Conservation (phyloP, 805 yeast species). For the Blastobotrys parvus region DNA sequence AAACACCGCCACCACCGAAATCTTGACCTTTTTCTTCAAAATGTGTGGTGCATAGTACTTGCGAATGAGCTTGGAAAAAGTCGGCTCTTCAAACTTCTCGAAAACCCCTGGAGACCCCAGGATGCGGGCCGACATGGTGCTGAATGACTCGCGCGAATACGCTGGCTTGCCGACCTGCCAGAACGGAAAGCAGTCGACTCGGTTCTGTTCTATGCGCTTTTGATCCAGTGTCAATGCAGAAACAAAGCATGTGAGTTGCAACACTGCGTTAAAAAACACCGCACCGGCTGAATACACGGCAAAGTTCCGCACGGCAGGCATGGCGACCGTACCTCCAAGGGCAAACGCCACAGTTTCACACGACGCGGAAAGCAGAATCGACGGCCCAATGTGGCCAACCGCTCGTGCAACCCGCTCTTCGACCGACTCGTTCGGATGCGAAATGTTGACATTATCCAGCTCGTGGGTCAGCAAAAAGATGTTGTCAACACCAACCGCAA, state of each 20-base stretch:
- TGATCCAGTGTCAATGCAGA: constrained; percentile 65
- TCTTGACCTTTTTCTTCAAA: constrained; percentile 37
- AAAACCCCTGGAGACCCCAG: constrained; percentile 14
- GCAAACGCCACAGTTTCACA: constrained; percentile 75
- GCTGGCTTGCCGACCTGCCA: constrained; percentile 24
- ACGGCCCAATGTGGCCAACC: constrained; percentile 74
- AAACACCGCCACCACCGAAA: constrained; percentile 46
- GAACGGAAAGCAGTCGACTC: constrained; percentile 59
- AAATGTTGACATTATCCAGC: constrained; percentile 44
- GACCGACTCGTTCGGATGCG: constrained; percentile 39
- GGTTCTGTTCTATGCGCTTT: constrained; percentile 44
- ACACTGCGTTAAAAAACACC: constrained; percentile 59
- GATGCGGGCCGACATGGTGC: constrained; percentile 13
- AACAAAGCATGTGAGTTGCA: constrained; percentile 78
- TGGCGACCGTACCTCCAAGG: constrained; percentile 70
- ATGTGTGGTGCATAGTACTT: constrained; percentile 53
- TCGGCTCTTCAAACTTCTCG: constrained; percentile 22
- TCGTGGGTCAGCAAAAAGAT: constrained; percentile 82
- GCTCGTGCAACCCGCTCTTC: constrained; percentile 57
- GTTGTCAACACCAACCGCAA: constrained; percentile 96
- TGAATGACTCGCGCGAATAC: background rate
- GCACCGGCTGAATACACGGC: constrained; percentile 89
- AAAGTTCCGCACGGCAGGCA: constrained; percentile 96
- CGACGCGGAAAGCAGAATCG: constrained; percentile 66
- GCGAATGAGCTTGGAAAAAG: constrained; percentile 37